Percentiles rank a stretch among this genome's conserved stretches.
Conservation (phyloP, 495 filamentous ascomycete genomes). For the Tuber indicum region DNA sequence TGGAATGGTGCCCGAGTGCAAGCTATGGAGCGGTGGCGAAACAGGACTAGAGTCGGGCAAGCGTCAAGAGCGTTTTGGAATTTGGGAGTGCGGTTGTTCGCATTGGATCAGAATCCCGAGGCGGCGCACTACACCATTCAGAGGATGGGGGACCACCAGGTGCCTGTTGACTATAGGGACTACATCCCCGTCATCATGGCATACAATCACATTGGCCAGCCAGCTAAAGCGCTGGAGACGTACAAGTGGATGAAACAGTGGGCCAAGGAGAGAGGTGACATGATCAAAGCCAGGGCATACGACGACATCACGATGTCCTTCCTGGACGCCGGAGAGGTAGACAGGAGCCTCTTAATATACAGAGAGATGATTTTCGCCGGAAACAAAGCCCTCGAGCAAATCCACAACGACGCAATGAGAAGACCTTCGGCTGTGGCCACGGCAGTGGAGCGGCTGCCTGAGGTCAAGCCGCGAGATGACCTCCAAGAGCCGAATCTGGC, state of each 20-base stretch:
- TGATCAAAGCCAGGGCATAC: conserved; percentile 25
- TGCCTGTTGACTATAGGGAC: conserved; percentile 22
- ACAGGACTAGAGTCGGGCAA: neutral
- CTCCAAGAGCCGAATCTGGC: neutral
- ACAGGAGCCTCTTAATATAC: conserved; percentile 23
- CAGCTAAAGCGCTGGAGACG: conserved; percentile 13
- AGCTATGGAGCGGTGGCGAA: conserved; percentile 29
- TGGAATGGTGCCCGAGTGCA: conserved; percentile 24
- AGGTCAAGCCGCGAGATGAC: neutral
- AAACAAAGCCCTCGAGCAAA: conserved; percentile 7
- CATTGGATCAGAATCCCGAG: conserved; percentile 26
- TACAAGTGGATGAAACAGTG: conserved; percentile 22
- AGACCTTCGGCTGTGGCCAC: neutral
- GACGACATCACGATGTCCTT: conserved; percentile 40
- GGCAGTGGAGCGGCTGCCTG: neutral
- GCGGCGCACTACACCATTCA: conserved; percentile 21
- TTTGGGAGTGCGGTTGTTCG: conserved; percentile 32
- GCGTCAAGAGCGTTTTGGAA: conserved; percentile 28
- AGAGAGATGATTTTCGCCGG: conserved; percentile 32
- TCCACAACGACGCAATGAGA: conserved; percentile 15
- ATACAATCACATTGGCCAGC: conserved; percentile 36
- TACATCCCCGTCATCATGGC: conserved; percentile 37
- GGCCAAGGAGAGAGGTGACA: conserved; percentile 2
- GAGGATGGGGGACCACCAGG: conserved; percentile 21
- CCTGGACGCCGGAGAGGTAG: conserved; percentile 22